Base-by-base conservation (phyloP, 2,329 filamentous ascomycete species). In the Basipetospora sp. region DNA sequence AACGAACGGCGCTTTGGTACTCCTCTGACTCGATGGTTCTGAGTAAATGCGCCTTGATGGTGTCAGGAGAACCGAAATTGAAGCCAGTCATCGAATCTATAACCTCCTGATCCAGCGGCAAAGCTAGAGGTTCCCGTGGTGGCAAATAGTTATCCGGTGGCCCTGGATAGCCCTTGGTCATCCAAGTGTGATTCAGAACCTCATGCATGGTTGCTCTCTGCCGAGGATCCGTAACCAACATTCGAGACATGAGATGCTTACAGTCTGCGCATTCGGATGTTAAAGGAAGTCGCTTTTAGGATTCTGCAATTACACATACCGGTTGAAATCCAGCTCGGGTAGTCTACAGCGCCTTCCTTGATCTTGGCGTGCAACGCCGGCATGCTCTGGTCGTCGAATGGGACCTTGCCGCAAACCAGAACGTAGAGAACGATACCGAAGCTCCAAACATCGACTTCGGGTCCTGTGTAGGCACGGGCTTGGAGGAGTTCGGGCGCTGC, bases 381-480 rank as follows among this genome's bases (percentile, higher is more conserved):
- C 86, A 98, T 98, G 62, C 87, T 94, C 61, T 98, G 90, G 53
- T 98, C 90, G 54, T 98, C 90, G 52, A 98, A 98, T 0, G 90
- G 90, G 3, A 98, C 90, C 58, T 96, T 96, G 37, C 90, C 90
- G 53, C 90, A 96, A 4, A 96, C 90, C 43, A 98, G 62, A 41
- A 98, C 90, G 50, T 96, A 98, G 11, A 98, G 71, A 10, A 98
- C 90, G 48, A 98, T 94, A 16, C 90, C 90, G 58, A 96, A 96
- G 62, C 90, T 96, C 90, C 90, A 98, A 1, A 96, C 74, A 53
- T 98, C 90, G 19, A 98, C 90, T 54, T 98, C 90, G 1, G 90
- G 90, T 0, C 90, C 90, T 2, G 84, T 93, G 53, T 98, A 98
- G 41, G 87, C 84, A 52, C 83, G 80, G 26, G 90, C 90, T 55